phyloP scores from a whole-genome alignment of 2,329 filamentous ascomycete genomes.

The Talaromyces sp. region DNA sequence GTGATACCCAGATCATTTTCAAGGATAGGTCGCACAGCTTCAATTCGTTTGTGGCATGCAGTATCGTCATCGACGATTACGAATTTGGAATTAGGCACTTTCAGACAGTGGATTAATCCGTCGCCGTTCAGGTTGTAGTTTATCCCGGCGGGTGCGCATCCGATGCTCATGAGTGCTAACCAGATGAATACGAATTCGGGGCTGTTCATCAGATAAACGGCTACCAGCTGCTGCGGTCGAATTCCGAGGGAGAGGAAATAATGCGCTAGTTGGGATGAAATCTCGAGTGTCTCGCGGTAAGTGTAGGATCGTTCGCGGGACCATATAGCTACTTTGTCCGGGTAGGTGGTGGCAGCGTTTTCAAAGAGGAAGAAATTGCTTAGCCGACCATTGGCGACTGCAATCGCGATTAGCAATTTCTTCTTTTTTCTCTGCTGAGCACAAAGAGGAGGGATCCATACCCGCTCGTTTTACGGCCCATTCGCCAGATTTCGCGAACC shows the following conservation, averaged over 20 bases:
- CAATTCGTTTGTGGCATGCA: constrained; percentile 53
- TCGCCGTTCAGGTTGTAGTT: constrained; percentile 64
- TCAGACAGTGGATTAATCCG: constrained; percentile 61
- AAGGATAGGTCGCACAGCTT: constrained; percentile 46
- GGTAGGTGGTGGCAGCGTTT: constrained; percentile 48
- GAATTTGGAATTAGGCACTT: constrained; percentile 52
- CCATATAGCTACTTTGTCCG: constrained; percentile 60
- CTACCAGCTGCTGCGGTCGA: constrained; percentile 56
- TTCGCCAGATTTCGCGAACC: not conserved
- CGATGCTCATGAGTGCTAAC: constrained; percentile 61
- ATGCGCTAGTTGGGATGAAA: constrained; percentile 56
- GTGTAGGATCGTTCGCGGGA: constrained; percentile 58
- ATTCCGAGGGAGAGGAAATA: constrained; percentile 59
- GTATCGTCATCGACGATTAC: constrained; percentile 55
- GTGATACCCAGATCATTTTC: constrained; percentile 55
- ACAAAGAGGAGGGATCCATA: constrained; percentile 29
- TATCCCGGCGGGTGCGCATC: constrained; percentile 64
- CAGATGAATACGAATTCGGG: constrained; percentile 63
- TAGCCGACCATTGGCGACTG: constrained; percentile 41
- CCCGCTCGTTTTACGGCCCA: constrained; percentile 38
- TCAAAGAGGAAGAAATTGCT: constrained; percentile 65
- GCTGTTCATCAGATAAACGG: constrained; percentile 62
- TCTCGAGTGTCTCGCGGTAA: constrained; percentile 52
- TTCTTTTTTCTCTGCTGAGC: not conserved
- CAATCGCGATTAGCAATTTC: not conserved